Conservation (phyloP, 1,284 basidiomycete genomes). For the Ustilago sp. region DNA sequence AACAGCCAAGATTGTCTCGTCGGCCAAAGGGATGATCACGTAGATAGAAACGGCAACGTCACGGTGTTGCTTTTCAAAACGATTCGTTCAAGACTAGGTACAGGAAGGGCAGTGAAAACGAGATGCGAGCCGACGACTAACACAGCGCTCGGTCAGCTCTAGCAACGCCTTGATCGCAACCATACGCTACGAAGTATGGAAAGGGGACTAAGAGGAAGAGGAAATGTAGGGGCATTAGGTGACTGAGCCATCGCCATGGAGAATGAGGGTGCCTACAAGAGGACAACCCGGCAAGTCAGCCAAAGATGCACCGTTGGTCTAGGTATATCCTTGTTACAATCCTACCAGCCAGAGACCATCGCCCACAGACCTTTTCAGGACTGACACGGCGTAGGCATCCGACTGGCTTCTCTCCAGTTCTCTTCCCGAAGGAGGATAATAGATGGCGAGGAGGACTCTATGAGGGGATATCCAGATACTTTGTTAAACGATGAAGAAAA, state of each 20-base stretch:
- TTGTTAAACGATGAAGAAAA: conserved; percentile 56
- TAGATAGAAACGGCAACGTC: background rate
- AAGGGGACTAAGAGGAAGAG: background rate
- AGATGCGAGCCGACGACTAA: background rate
- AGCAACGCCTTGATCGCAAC: background rate
- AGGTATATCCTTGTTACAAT: conserved; percentile 53
- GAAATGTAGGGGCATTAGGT: conserved; percentile 56
- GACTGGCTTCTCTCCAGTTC: conserved; percentile 54
- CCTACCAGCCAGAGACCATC: conserved; percentile 41
- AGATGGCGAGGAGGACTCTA: conserved; percentile 57
- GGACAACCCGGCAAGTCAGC: conserved; percentile 49
- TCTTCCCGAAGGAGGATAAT: conserved; percentile 47
- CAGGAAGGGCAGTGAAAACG: background rate
- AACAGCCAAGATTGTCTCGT: background rate
- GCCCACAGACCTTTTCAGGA: conserved; percentile 19
- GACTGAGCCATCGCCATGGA: conserved; percentile 55
- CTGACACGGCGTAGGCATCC: conserved; percentile 28
- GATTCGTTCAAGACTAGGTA: too few species aligned
- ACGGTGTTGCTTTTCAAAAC: background rate
- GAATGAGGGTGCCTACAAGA: conserved; percentile 8
- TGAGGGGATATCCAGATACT: conserved; percentile 55
- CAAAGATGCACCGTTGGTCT: conserved; percentile 59
- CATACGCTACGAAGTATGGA: background rate
- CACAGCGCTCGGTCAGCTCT: background rate
- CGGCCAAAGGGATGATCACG: background rate